Evolutionary conservation across 164 flowering plant species (phyloP).

Genomic region (Vitis riparia): DNA sequence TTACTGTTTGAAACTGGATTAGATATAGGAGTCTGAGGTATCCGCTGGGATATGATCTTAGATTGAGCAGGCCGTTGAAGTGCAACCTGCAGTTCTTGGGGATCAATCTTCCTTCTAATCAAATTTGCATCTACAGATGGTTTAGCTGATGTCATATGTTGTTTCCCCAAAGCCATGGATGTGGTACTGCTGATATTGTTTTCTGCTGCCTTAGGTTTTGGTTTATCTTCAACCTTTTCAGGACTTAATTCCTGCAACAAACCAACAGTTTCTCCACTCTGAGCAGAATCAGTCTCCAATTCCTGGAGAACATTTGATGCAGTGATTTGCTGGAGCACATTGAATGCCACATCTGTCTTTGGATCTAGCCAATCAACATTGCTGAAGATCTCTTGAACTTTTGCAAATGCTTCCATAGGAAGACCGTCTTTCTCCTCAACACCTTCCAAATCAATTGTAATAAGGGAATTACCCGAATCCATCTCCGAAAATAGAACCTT

Average conservation of each 20-base stretch:
- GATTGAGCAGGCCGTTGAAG: conserved; percentile 48
- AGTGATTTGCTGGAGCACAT: conserved; percentile 53
- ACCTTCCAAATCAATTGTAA: conserved; percentile 47
- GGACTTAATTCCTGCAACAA: conserved; percentile 23
- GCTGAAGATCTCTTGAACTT: conserved; percentile 79
- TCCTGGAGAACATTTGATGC: conserved; percentile 42
- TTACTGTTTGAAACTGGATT: conserved; percentile 41
- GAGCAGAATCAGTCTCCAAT: conserved; percentile 30
- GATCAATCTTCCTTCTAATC: conserved; percentile 28
- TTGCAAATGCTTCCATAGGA: conserved; percentile 85
- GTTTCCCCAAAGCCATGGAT: conserved; percentile 10
- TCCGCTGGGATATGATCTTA: conserved; percentile 55
- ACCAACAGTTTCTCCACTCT: conserved; percentile 18
- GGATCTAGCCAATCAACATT: conserved; percentile 70
- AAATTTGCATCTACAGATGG: conserved; percentile 21
- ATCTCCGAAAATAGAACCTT: conserved; percentile 65
- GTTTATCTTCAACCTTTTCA: conserved; percentile 24
- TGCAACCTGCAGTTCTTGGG: conserved; percentile 40
- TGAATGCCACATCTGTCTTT: conserved; percentile 54
- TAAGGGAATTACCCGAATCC: conserved; percentile 43
- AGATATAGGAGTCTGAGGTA: conserved; percentile 41
- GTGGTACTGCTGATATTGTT: conserved; percentile 18
- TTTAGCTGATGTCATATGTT: conserved; percentile 6
- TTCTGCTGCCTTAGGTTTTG: conserved; percentile 24
- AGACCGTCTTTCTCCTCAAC: conserved; percentile 82